These are phyloP conservation scores for Clathrus columnatus DNA, from an alignment of 768 basidiomycete genomes.

Conservation along the genomic window DNA sequence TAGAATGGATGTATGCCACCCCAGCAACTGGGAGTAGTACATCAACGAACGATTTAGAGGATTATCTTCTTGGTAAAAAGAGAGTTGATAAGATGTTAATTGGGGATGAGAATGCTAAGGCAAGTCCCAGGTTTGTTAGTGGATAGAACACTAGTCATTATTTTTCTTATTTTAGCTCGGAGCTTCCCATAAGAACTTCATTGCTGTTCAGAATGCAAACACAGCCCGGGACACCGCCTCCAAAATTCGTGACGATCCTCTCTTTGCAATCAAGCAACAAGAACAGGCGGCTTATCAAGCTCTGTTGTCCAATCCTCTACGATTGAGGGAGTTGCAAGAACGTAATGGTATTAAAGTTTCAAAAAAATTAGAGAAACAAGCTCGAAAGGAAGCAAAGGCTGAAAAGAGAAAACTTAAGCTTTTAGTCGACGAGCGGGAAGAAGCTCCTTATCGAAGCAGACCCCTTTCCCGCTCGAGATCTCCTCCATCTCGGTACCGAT, in stretches of 20 bases:
- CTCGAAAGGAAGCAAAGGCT: constrained; percentile 35
- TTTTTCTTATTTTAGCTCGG: constrained; percentile 45
- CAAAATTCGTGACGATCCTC: constrained; percentile 93
- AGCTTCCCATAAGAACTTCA: constrained; percentile 85
- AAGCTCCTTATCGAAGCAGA: constrained; percentile 14
- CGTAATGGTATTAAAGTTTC: constrained; percentile 65
- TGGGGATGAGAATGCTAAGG: constrained; percentile 88
- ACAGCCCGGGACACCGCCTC: constrained; percentile 76
- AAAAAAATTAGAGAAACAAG: constrained; percentile 33
- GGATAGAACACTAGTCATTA: constrained; percentile 8
- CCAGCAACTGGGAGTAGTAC: constrained; percentile 84
- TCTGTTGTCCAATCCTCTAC: constrained; percentile 77
- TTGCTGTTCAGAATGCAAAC: constrained; percentile 93
- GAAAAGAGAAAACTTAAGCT: constrained; percentile 31
- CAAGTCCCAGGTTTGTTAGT: constrained; percentile 20
- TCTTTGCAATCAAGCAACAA: constrained; percentile 96
- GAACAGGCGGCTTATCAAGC: constrained; percentile 90
- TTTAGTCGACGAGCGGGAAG: constrained; percentile 28
- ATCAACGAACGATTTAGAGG: constrained; percentile 88
- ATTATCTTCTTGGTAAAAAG: constrained; percentile 95
- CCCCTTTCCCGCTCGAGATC: constrained; percentile 25
- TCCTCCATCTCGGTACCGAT: constrained; percentile 28
- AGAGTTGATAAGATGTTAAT: constrained; percentile 93
- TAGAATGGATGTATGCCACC: constrained; percentile 99
- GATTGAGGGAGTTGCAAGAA: constrained; percentile 72